A percentile compares a stretch with the other conserved stretches of the same genome.
Evolutionary conservation across 2,329 filamentous ascomycete genomes (phyloP).

Genomic region (Apiospora koreana): DNA sequence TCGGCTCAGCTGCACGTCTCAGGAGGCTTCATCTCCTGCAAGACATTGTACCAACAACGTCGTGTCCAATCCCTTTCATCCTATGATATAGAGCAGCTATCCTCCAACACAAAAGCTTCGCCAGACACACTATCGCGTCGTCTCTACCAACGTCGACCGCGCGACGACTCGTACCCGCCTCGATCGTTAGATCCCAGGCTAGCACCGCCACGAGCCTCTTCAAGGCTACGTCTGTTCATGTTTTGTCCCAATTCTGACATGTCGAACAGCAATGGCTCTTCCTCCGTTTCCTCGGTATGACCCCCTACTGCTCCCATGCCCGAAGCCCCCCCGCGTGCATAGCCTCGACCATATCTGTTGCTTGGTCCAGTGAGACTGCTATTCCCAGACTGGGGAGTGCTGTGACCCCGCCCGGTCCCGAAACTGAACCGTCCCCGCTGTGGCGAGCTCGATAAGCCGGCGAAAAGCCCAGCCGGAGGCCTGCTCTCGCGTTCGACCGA

Average conservation of each 20-base stretch:
- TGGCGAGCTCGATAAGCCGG: conserved; percentile 42
- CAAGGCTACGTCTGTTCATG: conserved; percentile 58
- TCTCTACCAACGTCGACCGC: conserved; percentile 24
- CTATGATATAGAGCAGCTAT: conserved; percentile 5
- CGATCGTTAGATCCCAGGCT: conserved; percentile 41
- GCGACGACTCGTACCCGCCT: conserved; percentile 38
- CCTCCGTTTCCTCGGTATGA: conserved; percentile 55
- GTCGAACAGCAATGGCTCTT: conserved; percentile 70
- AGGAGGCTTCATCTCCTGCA: not conserved
- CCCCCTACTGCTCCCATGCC: conserved; percentile 46
- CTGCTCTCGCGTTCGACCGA: conserved; percentile 44
- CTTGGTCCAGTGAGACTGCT: conserved; percentile 34
- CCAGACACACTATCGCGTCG: conserved; percentile 1
- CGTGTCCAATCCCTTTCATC: not conserved
- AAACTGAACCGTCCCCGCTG: conserved; percentile 48
- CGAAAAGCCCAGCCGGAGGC: conserved; percentile 46
- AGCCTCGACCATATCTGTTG: conserved; percentile 33
- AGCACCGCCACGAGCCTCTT: conserved; percentile 48
- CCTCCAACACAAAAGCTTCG: conserved; percentile 1
- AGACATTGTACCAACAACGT: not conserved
- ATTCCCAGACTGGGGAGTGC: conserved; percentile 34
- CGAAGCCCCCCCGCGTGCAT: conserved; percentile 35
- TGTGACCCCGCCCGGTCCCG: conserved; percentile 33
- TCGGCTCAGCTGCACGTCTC: not conserved
- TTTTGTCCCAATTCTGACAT: conserved; percentile 68